Conservation (phyloP, 2,329 filamentous ascomycete genomes). For the Nigrograna mackinnonii region DNA sequence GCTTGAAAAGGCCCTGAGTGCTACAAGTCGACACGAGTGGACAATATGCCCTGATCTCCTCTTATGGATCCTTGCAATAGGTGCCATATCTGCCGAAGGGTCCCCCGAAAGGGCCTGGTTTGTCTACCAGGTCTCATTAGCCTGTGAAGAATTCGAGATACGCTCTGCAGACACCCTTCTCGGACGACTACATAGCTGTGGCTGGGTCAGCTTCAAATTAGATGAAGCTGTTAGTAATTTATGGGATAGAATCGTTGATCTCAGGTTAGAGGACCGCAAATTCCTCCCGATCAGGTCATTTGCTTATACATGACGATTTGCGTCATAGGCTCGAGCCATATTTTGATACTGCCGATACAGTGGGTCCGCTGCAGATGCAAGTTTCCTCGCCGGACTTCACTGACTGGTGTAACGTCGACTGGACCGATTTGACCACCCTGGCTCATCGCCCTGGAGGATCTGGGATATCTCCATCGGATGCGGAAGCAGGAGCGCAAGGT, state of each 20-base stretch:
- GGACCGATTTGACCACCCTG: slow-evolving; percentile 22
- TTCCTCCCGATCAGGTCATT: slow-evolving; percentile 26
- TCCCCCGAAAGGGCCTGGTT: slow-evolving; percentile 36
- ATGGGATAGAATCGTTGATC: slow-evolving; percentile 33
- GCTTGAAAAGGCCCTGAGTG: slow-evolving; percentile 37
- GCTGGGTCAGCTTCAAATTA: slow-evolving; percentile 43
- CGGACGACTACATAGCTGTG: slow-evolving; percentile 33
- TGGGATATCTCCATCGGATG: slow-evolving; percentile 6
- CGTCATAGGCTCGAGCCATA: slow-evolving; percentile 32
- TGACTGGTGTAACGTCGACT: slow-evolving; percentile 36
- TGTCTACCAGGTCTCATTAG: slow-evolving; percentile 33
- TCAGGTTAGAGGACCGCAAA: slow-evolving; percentile 39
- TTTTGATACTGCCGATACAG: slow-evolving; percentile 20
- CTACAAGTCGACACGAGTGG: slow-evolving; percentile 35
- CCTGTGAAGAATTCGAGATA: slow-evolving; percentile 35
- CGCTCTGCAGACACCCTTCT: slow-evolving; percentile 26
- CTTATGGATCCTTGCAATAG: slow-evolving; percentile 41
- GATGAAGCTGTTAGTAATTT: slow-evolving; percentile 31
- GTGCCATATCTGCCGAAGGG: slow-evolving; percentile 37
- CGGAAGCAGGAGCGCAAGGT: slow-evolving; percentile 17
- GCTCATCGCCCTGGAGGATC: no score
- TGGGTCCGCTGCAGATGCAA: slow-evolving; percentile 32
- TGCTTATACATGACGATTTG: slow-evolving; percentile 34
- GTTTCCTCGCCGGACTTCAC: slow-evolving; percentile 29
- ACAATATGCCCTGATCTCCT: slow-evolving; percentile 35